phyloP scores from a whole-genome alignment of 208 protist genomes.

The Lotmaria passim region DNA sequence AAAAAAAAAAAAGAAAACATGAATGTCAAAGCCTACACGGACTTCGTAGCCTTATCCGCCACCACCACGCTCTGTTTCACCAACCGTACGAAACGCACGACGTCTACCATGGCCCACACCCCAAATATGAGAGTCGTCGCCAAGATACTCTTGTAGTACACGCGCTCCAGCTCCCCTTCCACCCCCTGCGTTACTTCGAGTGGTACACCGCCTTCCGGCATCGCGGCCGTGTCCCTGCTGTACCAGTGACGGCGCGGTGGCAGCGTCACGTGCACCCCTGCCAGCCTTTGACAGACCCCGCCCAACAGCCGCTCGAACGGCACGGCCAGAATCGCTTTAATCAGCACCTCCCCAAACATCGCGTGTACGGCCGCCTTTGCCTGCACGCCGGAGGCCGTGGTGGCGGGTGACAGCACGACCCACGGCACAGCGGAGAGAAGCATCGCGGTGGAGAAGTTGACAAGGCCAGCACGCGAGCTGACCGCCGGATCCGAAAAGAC shows the following conservation, averaged over 20 bases:
- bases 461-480: constrained; percentile 11
- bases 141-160: constrained; percentile 31
- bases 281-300: constrained; percentile 29
- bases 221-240: neutral
- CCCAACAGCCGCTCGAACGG: constrained; percentile 36
- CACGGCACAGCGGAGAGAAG: constrained; percentile 37
- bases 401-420: constrained; percentile 31
- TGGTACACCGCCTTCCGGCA: neutral
- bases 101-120: constrained; percentile 17
- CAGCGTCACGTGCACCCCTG: constrained; percentile 23
- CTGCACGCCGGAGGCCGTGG: constrained; percentile 8
- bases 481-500: constrained; percentile 3
- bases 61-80: neutral
- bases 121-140: constrained; percentile 20
- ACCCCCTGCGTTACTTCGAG: constrained; percentile 27
- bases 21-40: neutral
- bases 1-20: neutral
- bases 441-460: constrained; percentile 33
- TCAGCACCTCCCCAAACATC: constrained; percentile 26
- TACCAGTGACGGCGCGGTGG: neutral
- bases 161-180: constrained; percentile 29
- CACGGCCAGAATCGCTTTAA: constrained; percentile 42
- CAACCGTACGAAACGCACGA: constrained; percentile 15
- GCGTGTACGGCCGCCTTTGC: constrained; percentile 28
- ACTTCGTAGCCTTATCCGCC: neutral